Base-by-base conservation (phyloP, 768 basidiomycete species). In the Gyrodon lividus region DNA sequence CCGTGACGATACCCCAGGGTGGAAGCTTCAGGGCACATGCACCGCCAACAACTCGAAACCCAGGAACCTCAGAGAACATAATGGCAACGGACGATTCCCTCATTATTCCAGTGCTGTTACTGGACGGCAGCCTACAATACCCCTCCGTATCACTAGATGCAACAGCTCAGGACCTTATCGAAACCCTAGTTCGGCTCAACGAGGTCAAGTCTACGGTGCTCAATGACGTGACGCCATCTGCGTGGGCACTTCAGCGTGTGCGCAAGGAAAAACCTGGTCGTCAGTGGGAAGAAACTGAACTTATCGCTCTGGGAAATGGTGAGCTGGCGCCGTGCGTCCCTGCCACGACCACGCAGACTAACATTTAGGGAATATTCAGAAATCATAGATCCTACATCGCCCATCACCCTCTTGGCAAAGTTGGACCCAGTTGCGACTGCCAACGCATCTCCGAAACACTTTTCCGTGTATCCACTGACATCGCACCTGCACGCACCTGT, bases 221-320 rank as follows among this genome's bases (percentile, higher is more conserved):
- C 3, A 82, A 81, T 9, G 78, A 80, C 58, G 69, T 85, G 14
- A 70, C 78, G 38, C 77, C 83, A 26, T 68, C 65, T 47, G 80
- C 78, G 5, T 92, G 89, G 89, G 85, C 80, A 19, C 65, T 92
- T 52, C 89, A 89, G 66, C 72, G 65, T 47, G 76, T 89, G 40
- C 76, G 85, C 42, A 72, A 66, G 35, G 83, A 90, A 62, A 73
- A 69, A 19, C 69, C 67, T 42, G 88, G 87, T 43, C 73, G 82
- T 20, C 64, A 72, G 48, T 89, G 90, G 88, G 83, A 85, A 57
- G 84, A 89, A 56, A 74, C 78, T 2, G 88, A 89, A 55, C 74
- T 92, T 4, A 77, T 80, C 51, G 70, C 70, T 30, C 74, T 92
- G 7, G 81, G 78, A 30, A 79, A 86, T 62, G 86, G 88, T 88